Conservation (phyloP, 2,329 filamentous ascomycete genomes). For the Cladosporium cucumerinum region DNA sequence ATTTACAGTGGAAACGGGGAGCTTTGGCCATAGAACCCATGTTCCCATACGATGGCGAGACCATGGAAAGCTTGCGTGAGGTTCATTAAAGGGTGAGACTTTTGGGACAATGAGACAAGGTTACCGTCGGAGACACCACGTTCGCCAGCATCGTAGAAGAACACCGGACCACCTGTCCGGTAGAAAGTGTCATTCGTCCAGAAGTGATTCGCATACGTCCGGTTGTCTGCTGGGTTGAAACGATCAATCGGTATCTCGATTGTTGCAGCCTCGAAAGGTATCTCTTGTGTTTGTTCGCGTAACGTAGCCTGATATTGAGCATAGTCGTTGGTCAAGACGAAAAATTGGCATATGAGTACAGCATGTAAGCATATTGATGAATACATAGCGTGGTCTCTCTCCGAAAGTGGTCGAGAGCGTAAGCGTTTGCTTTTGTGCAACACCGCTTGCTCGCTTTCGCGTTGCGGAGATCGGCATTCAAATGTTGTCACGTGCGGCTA, state of each 20-base stretch:
- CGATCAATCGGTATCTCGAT: slow-evolving; percentile 23
- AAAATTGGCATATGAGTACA: background rate
- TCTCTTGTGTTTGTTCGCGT: background rate
- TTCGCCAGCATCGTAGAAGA: slow-evolving; percentile 24
- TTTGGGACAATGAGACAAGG: background rate
- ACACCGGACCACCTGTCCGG: slow-evolving; percentile 21
- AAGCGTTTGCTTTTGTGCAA: background rate
- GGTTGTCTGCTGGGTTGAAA: slow-evolving; percentile 21
- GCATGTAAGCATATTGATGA: background rate
- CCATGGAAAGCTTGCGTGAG: slow-evolving; percentile 22
- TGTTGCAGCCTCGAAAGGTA: slow-evolving; percentile 1
- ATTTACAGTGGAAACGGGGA: slow-evolving; percentile 17
- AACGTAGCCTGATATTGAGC: background rate
- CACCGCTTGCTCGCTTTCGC: background rate
- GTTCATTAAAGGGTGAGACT: slow-evolving; percentile 18
- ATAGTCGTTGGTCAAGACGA: background rate
- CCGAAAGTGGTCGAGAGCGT: background rate
- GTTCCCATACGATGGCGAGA: slow-evolving; percentile 23
- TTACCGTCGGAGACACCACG: slow-evolving; percentile 6
- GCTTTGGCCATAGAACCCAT: slow-evolving; percentile 24
- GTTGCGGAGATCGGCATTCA: background rate
- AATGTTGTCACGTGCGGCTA: background rate
- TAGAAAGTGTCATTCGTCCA: slow-evolving; percentile 24
- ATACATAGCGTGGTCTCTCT: background rate
- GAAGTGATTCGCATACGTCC: slow-evolving; percentile 21